Conservation (phyloP, 768 basidiomycete species). For the Leccinum longicurvipes region DNA sequence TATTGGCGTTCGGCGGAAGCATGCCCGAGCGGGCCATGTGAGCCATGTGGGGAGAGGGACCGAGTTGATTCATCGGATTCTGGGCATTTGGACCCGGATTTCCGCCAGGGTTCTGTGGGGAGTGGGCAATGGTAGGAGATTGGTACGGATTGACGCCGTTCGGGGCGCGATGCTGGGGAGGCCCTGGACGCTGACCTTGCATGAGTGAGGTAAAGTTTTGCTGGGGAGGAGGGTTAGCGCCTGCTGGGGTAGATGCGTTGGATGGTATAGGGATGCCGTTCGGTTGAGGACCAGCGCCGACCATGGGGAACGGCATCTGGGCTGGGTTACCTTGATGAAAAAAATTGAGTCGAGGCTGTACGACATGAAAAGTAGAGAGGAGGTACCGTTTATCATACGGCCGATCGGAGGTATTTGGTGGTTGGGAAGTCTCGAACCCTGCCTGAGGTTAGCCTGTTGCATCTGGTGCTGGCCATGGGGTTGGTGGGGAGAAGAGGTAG, state of each 20-base stretch:
- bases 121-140: constrained; percentile 63
- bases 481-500: constrained; percentile 11
- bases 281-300: constrained; percentile 36
- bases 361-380: neutral
- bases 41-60: constrained; percentile 50
- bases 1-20: constrained; percentile 45
- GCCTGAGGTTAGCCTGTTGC: constrained; percentile 32
- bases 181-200: constrained; percentile 31
- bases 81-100: constrained; percentile 31
- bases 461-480: constrained; percentile 34
- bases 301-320: constrained; percentile 25
- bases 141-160: constrained; percentile 53
- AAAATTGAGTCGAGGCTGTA: constrained; percentile 14
- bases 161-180: constrained; percentile 40
- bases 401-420: constrained; percentile 27
- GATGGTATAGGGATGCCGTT: constrained; percentile 43
- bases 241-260: constrained; percentile 23
- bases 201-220: constrained; percentile 35
- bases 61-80: constrained; percentile 48
- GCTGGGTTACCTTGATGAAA: constrained; percentile 18
- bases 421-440: constrained; percentile 24
- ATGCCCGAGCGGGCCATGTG: constrained; percentile 44
- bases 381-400: constrained; percentile 35
- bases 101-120: constrained; percentile 46
- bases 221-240: constrained; percentile 29